Percentiles rank a stretch among this genome's conserved stretches.
phyloP scores from a whole-genome alignment of 2,329 filamentous ascomycete genomes.

The Leptographium flavum region DNA sequence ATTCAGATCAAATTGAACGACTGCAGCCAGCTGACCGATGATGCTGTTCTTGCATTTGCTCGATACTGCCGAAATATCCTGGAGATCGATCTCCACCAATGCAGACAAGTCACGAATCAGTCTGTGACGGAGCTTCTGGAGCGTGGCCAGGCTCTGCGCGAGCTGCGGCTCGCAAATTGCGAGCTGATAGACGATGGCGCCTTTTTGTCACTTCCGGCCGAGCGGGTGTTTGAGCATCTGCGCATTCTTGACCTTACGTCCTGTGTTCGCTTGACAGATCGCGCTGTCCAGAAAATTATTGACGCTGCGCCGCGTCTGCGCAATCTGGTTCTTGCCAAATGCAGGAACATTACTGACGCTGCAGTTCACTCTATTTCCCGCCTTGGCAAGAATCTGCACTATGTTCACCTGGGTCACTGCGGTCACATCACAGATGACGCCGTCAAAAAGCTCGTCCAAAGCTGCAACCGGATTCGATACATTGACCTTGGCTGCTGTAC shows the following conservation, averaged over 20 bases:
- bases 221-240: slow-evolving; percentile 66
- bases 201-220: slow-evolving; percentile 62
- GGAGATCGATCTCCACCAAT: slow-evolving; percentile 89
- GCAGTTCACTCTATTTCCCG: slow-evolving; percentile 77
- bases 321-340: slow-evolving; percentile 90
- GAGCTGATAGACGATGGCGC: slow-evolving; percentile 74
- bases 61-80: slow-evolving; percentile 81
- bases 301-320: slow-evolving; percentile 72
- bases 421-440: slow-evolving; percentile 79
- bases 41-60: slow-evolving; percentile 73
- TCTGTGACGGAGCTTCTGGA: slow-evolving; percentile 71
- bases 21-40: slow-evolving; percentile 71
- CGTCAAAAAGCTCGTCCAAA: slow-evolving; percentile 68
- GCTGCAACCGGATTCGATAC: slow-evolving; percentile 88
- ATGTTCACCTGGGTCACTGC: slow-evolving; percentile 91
- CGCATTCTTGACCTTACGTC: slow-evolving; percentile 90
- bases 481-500: slow-evolving; percentile 95
- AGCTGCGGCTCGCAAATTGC: slow-evolving; percentile 78
- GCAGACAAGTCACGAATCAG: slow-evolving; percentile 64
- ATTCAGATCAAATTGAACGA: slow-evolving; percentile 82
- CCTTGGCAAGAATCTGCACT: slow-evolving; percentile 91
- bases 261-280: slow-evolving; percentile 70
- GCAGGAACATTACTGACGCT: slow-evolving; percentile 77
- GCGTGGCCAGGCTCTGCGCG: slow-evolving; percentile 70
- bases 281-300: slow-evolving; percentile 78